Conservation (phyloP, 2,329 filamentous ascomycete species). For the Ceratocystiopsis sp. region DNA sequence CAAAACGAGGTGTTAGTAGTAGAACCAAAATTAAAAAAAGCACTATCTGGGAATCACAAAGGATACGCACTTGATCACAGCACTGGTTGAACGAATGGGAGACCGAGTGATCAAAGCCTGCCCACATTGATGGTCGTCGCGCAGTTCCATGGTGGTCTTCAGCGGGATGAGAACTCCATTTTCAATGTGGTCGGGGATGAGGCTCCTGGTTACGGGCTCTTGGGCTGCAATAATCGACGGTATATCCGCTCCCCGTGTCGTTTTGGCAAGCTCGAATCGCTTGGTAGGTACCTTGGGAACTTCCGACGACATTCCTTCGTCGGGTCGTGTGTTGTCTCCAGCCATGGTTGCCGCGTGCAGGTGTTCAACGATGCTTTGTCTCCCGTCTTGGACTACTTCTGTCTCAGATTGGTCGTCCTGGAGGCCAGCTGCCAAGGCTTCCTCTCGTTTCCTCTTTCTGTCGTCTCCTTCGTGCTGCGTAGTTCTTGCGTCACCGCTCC, state of each 20-base stretch:
- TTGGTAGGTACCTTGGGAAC: not conserved
- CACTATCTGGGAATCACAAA: not conserved
- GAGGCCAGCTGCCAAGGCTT: not conserved
- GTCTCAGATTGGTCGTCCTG: no score
- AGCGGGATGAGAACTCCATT: slow-evolving; percentile 40
- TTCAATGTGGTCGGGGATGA: slow-evolving; percentile 19
- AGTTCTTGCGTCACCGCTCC: slow-evolving; percentile 3
- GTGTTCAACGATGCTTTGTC: not conserved
- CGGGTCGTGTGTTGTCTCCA: no score
- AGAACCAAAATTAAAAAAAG: not conserved
- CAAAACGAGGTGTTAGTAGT: not conserved
- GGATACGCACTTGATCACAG: slow-evolving; percentile 50
- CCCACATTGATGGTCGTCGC: slow-evolving; percentile 39
- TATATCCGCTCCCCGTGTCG: slow-evolving; percentile 8
- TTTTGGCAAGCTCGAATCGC: slow-evolving; percentile 6
- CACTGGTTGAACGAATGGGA: slow-evolving; percentile 54
- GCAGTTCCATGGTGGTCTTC: slow-evolving; percentile 47
- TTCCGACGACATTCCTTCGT: no score
- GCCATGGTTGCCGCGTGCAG: not conserved
- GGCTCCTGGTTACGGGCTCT: slow-evolving; percentile 16
- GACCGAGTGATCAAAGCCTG: slow-evolving; percentile 55
- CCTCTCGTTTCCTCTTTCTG: slow-evolving; percentile 6
- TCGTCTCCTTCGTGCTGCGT: slow-evolving; percentile 4
- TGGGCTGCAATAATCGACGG: slow-evolving; percentile 13
- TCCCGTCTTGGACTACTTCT: not conserved